phyloP scores from a whole-genome alignment of 768 basidiomycete genomes.

The Austroboletus eburneus region DNA sequence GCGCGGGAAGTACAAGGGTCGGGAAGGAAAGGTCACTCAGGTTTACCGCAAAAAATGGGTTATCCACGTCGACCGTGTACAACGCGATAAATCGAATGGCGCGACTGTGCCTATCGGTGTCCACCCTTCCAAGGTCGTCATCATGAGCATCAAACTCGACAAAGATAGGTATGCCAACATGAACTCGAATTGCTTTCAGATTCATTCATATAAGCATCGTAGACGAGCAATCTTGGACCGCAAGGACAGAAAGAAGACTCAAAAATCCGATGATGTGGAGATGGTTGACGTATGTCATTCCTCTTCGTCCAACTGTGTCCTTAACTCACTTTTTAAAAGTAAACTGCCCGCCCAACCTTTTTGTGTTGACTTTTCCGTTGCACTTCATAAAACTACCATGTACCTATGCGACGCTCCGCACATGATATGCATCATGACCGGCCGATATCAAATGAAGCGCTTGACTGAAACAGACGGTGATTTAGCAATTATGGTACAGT shows the following conservation, averaged over 20 bases:
- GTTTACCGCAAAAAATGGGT: conserved; percentile 99
- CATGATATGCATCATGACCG: conserved; percentile 54
- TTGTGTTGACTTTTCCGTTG: conserved; percentile 13
- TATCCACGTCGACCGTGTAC: conserved; percentile 96
- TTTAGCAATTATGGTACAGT: conserved; percentile 11
- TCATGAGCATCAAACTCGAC: conserved; percentile 88
- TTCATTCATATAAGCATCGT: conserved; percentile 6
- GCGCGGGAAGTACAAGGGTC: conserved; percentile 96
- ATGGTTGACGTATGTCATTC: conserved; percentile 67
- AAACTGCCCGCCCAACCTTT: conserved; percentile 11
- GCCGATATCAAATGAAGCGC: background rate
- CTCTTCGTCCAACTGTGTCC: conserved; percentile 7
- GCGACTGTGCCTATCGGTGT: conserved; percentile 91
- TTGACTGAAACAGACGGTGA: conserved; percentile 8
- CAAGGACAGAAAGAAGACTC: conserved; percentile 72
- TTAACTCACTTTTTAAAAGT: conserved; percentile 19
- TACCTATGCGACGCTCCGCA: conserved; percentile 54
- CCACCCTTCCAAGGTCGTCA: conserved; percentile 95
- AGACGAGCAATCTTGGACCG: conserved; percentile 85
- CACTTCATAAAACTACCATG: conserved; percentile 53
- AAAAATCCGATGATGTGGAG: conserved; percentile 62
- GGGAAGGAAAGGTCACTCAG: conserved; percentile 97
- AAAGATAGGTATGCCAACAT: conserved; percentile 65
- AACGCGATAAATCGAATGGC: conserved; percentile 96
- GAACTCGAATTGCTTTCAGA: background rate